These are phyloP conservation scores for Wallacemonas rigidus DNA, from an alignment of 208 protist genomes.

Conservation along the genomic window DNA sequence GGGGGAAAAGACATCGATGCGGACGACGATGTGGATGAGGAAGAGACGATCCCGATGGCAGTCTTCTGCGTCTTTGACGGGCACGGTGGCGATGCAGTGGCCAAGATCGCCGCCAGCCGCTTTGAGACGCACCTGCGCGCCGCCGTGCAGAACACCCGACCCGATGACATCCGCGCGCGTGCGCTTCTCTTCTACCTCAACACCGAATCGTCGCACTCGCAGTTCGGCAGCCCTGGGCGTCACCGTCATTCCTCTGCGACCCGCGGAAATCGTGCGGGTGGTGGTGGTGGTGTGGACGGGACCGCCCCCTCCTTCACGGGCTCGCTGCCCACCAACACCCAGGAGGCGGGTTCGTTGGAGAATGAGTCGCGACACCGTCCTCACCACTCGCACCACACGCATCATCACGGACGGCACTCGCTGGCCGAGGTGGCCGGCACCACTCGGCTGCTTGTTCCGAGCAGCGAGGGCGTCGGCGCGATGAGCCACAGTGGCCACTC, in stretches of 20 bases:
- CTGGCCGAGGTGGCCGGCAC: too few relatives aligned
- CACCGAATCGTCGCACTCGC: slow-evolving; percentile 28
- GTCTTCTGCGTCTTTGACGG: slow-evolving; percentile 87
- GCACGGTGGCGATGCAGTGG: slow-evolving; percentile 78
- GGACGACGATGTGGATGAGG: neutral
- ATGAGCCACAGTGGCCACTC: too few relatives aligned
- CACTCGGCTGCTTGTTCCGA: neutral
- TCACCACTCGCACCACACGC: too few relatives aligned
- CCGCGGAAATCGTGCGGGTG: neutral
- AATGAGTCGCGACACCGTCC: neutral
- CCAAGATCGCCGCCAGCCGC: slow-evolving; percentile 60
- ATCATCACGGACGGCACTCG: too few relatives aligned
- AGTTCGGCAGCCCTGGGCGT: slow-evolving; percentile 3
- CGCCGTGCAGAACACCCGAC: slow-evolving; percentile 30
- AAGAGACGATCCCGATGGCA: slow-evolving; percentile 62
- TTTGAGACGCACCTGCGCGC: slow-evolving; percentile 65
- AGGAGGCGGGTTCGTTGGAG: neutral
- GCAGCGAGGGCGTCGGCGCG: too few relatives aligned
- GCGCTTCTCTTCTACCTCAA: slow-evolving; percentile 60
- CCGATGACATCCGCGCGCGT: slow-evolving; percentile 40
- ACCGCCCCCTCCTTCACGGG: neutral
- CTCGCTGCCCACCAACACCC: neutral
- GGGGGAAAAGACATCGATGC: too few relatives aligned
- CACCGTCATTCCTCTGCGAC: neutral
- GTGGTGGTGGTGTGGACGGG: neutral